Conservation (phyloP, 2,329 filamentous ascomycete species). For the Thermochaetoides dissita region DNA sequence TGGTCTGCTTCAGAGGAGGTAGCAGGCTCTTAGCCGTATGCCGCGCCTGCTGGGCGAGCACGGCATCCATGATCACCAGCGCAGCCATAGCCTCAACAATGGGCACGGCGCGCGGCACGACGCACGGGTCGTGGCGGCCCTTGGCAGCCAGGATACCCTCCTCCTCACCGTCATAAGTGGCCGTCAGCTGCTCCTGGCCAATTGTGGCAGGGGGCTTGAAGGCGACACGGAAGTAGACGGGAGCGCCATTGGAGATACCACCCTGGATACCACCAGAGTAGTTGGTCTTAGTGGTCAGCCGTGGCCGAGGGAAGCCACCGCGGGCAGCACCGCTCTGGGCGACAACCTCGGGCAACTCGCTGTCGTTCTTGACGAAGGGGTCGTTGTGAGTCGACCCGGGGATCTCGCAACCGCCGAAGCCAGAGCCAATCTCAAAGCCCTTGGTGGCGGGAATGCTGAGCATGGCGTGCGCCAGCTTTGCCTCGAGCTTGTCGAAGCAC, state of each 20-base stretch:
- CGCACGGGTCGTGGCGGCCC: slow-evolving; percentile 86
- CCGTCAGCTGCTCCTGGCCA: slow-evolving; percentile 72
- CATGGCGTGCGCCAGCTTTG: slow-evolving; percentile 83
- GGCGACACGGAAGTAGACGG: slow-evolving; percentile 84
- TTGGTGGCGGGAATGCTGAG: slow-evolving; percentile 89
- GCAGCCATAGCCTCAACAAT: slow-evolving; percentile 89
- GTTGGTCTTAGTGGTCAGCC: slow-evolving; percentile 78
- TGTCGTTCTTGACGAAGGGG: slow-evolving; percentile 53
- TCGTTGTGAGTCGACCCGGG: slow-evolving; percentile 89
- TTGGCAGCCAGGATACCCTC: slow-evolving; percentile 77
- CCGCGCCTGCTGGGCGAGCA: slow-evolving; percentile 65
- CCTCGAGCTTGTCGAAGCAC: slow-evolving; percentile 90
- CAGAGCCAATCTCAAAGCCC: slow-evolving; percentile 88
- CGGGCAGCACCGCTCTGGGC: slow-evolving; percentile 30
- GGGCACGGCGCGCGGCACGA: slow-evolving; percentile 74
- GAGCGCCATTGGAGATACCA: slow-evolving; percentile 84
- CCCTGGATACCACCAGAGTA: slow-evolving; percentile 92
- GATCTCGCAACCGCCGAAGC: slow-evolving; percentile 75
- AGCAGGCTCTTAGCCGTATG: slow-evolving; percentile 32
- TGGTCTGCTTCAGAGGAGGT: slow-evolving; percentile 24
- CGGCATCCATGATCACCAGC: slow-evolving; percentile 71
- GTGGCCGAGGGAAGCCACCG: slow-evolving; percentile 37
- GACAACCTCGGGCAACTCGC: slow-evolving; percentile 24
- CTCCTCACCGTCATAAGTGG: slow-evolving; percentile 55
- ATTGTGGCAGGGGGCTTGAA: slow-evolving; percentile 97